Conservation (phyloP, 1,139 yeast genomes). For the Debaryomyces sp. region DNA sequence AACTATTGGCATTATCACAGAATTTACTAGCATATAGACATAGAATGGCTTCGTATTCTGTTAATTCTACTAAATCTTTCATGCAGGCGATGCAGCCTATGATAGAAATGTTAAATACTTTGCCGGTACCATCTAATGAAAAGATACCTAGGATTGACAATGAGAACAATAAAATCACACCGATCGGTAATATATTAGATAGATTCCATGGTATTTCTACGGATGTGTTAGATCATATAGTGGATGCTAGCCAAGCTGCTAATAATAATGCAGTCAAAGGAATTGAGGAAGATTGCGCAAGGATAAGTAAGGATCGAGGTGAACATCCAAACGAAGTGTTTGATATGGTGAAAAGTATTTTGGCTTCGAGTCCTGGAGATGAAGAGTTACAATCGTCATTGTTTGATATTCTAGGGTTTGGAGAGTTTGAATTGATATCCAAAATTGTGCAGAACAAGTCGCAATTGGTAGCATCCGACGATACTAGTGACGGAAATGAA, state of each 20-base stretch:
- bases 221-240: slow-evolving; percentile 34
- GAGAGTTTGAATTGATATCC: slow-evolving; percentile 77
- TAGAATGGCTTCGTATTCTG: slow-evolving; percentile 44
- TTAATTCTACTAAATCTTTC: slow-evolving; percentile 71
- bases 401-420: slow-evolving; percentile 83
- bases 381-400: slow-evolving; percentile 68
- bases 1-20: neutral
- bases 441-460: slow-evolving; percentile 59
- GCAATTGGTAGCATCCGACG: slow-evolving; percentile 18
- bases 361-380: slow-evolving; percentile 43
- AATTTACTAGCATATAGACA: neutral
- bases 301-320: slow-evolving; percentile 30
- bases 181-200: slow-evolving; percentile 29
- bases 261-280: slow-evolving; percentile 9
- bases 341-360: slow-evolving; percentile 25
- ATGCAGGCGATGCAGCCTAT: slow-evolving; percentile 77
- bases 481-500: slow-evolving; percentile 14
- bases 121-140: slow-evolving; percentile 27
- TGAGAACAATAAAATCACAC: slow-evolving; percentile 31
- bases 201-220: slow-evolving; percentile 37
- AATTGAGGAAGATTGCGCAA: slow-evolving; percentile 31
- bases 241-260: slow-evolving; percentile 17
- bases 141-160: slow-evolving; percentile 37
- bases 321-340: slow-evolving; percentile 27
- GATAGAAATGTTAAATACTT: slow-evolving; percentile 45